These are phyloP conservation scores for Dentipellis sp. DNA, from an alignment of 768 basidiomycete genomes.

Conservation along the genomic window DNA sequence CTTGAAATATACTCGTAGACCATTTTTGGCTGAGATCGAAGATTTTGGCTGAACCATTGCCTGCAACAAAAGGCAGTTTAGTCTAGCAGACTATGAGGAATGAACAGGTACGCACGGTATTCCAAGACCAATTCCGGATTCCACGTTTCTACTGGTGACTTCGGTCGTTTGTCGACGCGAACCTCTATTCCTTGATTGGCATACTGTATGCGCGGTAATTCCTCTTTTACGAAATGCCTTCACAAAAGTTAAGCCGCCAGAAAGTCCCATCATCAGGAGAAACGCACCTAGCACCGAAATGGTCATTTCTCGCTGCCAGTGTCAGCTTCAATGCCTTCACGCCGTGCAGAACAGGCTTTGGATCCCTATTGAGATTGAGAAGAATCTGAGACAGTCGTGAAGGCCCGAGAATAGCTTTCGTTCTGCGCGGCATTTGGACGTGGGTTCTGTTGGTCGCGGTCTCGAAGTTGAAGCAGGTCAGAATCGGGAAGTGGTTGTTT, in stretches of 20 bases:
- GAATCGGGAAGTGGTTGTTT: background rate
- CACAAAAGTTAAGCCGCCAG: background rate
- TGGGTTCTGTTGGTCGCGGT: background rate
- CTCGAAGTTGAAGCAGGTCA: no score
- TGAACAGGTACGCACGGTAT: slow-evolving; percentile 42
- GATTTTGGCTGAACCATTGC: slow-evolving; percentile 35
- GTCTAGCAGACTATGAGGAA: background rate
- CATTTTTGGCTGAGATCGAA: slow-evolving; percentile 57
- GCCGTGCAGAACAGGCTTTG: slow-evolving; percentile 37
- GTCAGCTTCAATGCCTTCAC: slow-evolving; percentile 48
- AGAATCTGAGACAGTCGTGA: slow-evolving; percentile 50
- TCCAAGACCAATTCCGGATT: slow-evolving; percentile 50
- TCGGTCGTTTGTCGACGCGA: slow-evolving; percentile 43
- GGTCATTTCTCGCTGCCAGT: slow-evolving; percentile 54
- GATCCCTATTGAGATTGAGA: slow-evolving; percentile 37
- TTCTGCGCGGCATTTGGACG: slow-evolving; percentile 21
- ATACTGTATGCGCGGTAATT: slow-evolving; percentile 71
- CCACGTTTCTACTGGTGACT: slow-evolving; percentile 47
- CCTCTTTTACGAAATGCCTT: slow-evolving; percentile 73
- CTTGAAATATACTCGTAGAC: slow-evolving; percentile 58
- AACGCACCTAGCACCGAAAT: slow-evolving; percentile 65
- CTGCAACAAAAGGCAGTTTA: slow-evolving; percentile 22
- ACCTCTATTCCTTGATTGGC: slow-evolving; percentile 64
- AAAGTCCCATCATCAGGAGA: background rate
- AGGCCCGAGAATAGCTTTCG: slow-evolving; percentile 28